These are phyloP conservation scores for Pyrenophora tritici-repentis DNA, from an alignment of 2,329 filamentous ascomycete genomes.

Conservation along the genomic window DNA sequence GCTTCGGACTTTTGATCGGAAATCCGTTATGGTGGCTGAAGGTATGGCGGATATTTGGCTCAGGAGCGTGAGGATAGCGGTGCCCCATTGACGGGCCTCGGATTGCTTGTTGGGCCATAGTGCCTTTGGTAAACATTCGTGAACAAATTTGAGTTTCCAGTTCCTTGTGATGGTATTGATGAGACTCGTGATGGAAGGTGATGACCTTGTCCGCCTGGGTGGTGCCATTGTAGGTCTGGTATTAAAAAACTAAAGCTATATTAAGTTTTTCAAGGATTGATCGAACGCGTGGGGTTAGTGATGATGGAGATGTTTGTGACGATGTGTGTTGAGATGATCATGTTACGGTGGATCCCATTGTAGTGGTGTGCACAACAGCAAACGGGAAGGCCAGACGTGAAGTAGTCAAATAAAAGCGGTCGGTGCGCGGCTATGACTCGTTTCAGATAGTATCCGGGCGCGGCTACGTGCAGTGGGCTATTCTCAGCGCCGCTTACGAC, in stretches of 20 bases:
- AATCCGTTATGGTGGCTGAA: slow-evolving; percentile 7
- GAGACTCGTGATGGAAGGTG: not conserved
- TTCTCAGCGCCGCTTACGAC: not conserved
- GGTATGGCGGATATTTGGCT: slow-evolving; percentile 8
- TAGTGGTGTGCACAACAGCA: slow-evolving; percentile 1
- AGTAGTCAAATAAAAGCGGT: slow-evolving; percentile 9
- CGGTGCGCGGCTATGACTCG: slow-evolving; percentile 9
- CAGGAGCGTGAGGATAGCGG: slow-evolving; percentile 6
- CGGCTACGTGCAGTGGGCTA: not conserved
- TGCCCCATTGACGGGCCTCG: slow-evolving; percentile 4
- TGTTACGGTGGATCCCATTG: slow-evolving; percentile 5
- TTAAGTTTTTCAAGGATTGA: not conserved
- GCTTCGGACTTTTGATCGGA: not conserved
- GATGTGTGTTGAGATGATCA: not conserved
- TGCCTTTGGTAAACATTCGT: slow-evolving; percentile 4
- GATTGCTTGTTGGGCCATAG: slow-evolving; percentile 9
- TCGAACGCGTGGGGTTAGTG: not conserved
- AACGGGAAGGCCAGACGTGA: slow-evolving; percentile 1
- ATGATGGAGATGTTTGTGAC: not conserved
- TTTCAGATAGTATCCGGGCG: slow-evolving; percentile 1
- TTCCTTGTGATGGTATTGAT: slow-evolving; percentile 6
- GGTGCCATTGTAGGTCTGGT: slow-evolving; percentile 5
- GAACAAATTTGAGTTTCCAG: slow-evolving; percentile 2
- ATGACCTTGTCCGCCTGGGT: not conserved
- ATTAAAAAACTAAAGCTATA: too few species aligned